These are phyloP conservation scores for Fraxinus quadrangulata DNA, from an alignment of 257 asterid species.

Conservation along the genomic window DNA sequence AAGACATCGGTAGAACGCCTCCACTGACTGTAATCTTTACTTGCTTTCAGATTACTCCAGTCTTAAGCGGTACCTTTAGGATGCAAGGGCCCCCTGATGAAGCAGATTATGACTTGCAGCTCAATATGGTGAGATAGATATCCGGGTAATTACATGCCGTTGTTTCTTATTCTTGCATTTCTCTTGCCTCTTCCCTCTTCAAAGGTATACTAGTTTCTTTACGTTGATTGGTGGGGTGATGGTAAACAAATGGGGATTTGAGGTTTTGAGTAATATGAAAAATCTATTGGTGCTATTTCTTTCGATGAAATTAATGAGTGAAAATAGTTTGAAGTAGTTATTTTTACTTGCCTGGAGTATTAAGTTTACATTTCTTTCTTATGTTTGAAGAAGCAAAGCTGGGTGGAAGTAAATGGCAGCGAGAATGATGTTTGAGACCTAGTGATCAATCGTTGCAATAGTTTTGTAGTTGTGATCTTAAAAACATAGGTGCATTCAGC, in stretches of 20 bases:
- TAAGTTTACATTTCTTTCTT: background rate
- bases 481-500: background rate
- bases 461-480: background rate
- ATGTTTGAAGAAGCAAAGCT: background rate
- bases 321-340: background rate
- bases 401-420: background rate
- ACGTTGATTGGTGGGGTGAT: constrained; percentile 18
- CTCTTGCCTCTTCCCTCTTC: background rate
- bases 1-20: background rate
- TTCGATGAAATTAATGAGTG: constrained; percentile 19
- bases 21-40: constrained; percentile 22
- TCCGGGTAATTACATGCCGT: constrained; percentile 51
- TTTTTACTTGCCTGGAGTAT: background rate
- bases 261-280: constrained; percentile 18
- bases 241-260: background rate
- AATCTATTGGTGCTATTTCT: constrained; percentile 9
- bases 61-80: constrained; percentile 47
- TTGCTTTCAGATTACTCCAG: constrained; percentile 53
- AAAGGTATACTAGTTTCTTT: constrained; percentile 13
- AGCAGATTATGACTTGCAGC: constrained; percentile 41
- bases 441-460: background rate
- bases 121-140: constrained; percentile 65
- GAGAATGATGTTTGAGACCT: background rate
- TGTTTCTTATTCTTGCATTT: constrained; percentile 23
- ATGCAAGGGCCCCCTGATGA: constrained; percentile 63